Evolutionary conservation across 208 protist species (phyloP).

Genomic region (Crithidia mellificae): DNA sequence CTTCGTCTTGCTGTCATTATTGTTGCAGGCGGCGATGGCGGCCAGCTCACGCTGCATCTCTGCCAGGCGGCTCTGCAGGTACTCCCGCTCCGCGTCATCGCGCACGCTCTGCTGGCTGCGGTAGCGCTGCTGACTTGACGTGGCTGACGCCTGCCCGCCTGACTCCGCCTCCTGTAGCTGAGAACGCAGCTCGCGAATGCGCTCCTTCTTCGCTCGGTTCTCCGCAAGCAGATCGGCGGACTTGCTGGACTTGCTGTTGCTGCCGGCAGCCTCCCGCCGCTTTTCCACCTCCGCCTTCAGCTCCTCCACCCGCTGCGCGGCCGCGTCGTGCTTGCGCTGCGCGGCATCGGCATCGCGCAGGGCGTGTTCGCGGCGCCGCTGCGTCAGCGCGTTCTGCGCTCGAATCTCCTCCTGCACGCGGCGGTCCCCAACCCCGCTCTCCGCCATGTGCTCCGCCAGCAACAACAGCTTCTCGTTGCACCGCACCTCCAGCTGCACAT

Average conservation of each 20-base stretch:
- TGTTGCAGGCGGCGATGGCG: background rate
- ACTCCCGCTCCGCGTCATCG: slow-evolving; percentile 49
- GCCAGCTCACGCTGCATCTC: slow-evolving; percentile 45
- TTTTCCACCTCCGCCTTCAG: slow-evolving; percentile 31
- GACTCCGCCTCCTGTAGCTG: slow-evolving; percentile 31
- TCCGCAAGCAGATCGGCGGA: slow-evolving; percentile 33
- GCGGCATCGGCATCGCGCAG: slow-evolving; percentile 56
- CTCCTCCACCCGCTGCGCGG: slow-evolving; percentile 40
- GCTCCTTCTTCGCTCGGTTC: slow-evolving; percentile 41
- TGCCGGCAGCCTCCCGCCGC: slow-evolving; percentile 14
- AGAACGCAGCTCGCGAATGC: slow-evolving; percentile 34
- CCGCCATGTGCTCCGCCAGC: slow-evolving; percentile 36
- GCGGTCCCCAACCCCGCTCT: slow-evolving; percentile 40
- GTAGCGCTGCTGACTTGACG: background rate
- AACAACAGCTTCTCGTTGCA: slow-evolving; percentile 80
- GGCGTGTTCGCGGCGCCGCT: slow-evolving; percentile 56
- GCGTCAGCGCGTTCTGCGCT: slow-evolving; percentile 58
- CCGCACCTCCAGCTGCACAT: slow-evolving; percentile 60
- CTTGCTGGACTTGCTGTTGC: slow-evolving; percentile 10
- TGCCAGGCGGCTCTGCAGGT: slow-evolving; percentile 49
- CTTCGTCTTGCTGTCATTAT: background rate
- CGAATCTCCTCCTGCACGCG: slow-evolving; percentile 67
- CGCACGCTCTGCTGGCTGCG: slow-evolving; percentile 8
- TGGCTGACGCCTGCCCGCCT: background rate
- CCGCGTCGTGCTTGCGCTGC: slow-evolving; percentile 48